Evolutionary conservation across 2,329 filamentous ascomycete species (phyloP).

Genomic region (Delphinella strobiligena): DNA sequence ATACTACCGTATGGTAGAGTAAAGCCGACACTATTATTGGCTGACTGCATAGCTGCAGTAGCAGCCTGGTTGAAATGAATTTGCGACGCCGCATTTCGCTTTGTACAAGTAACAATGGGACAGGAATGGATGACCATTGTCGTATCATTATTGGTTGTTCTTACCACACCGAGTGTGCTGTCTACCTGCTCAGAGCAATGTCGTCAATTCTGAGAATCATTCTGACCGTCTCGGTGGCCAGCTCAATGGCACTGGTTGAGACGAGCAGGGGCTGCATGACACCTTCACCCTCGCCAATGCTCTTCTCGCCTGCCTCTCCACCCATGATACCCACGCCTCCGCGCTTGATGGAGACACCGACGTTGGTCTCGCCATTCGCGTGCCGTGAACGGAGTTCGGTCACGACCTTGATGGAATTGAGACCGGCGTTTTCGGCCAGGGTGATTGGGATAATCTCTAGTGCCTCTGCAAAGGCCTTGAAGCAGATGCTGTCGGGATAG

Average conservation of each 20-base stretch:
- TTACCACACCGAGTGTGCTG: no score
- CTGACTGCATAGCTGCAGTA: no score
- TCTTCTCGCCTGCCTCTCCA: constrained; percentile 25
- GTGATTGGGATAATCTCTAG: constrained; percentile 96
- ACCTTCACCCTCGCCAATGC: constrained; percentile 31
- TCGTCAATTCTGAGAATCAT: constrained; percentile 68
- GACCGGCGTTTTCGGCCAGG: constrained; percentile 87
- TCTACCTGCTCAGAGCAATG: constrained; percentile 40
- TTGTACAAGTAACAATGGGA: no score
- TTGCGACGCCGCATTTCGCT: no score
- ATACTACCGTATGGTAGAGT: no score
- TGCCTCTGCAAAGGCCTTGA: constrained; percentile 96
- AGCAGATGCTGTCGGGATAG: constrained; percentile 94
- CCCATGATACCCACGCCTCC: constrained; percentile 96
- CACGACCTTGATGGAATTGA: constrained; percentile 98
- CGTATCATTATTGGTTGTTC: background rate
- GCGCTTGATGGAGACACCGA: constrained; percentile 95
- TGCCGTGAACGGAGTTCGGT: constrained; percentile 91
- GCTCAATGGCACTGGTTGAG: constrained; percentile 92
- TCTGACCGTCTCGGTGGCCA: constrained; percentile 97
- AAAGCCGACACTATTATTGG: no score
- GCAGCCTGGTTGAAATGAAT: no score
- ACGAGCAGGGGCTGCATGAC: constrained; percentile 92
- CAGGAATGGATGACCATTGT: background rate
- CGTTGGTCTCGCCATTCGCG: constrained; percentile 88